Evolutionary conservation across 352 stramenopile genomes (phyloP).

Genomic region (Phytopythium litorale): DNA sequence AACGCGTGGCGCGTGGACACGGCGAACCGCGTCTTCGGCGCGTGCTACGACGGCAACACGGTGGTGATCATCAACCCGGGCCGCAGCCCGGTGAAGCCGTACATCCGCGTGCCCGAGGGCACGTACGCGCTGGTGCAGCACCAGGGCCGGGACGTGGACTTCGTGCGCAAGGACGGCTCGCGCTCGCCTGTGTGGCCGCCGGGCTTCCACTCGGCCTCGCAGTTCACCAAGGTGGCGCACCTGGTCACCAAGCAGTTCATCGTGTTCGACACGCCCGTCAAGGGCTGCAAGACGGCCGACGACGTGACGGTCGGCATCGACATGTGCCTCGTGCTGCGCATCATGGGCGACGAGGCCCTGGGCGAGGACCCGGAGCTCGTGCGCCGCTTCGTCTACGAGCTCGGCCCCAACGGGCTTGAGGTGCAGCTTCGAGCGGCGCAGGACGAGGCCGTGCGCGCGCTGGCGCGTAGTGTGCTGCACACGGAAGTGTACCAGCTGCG

Average conservation of each 20-base stretch:
- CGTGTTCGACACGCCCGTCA: slow-evolving; percentile 85
- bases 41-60: slow-evolving; percentile 79
- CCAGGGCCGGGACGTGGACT: slow-evolving; percentile 76
- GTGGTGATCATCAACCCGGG: slow-evolving; percentile 76
- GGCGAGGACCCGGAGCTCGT: slow-evolving; percentile 83
- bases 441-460: slow-evolving; percentile 72
- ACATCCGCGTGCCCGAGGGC: slow-evolving; percentile 85
- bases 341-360: slow-evolving; percentile 81
- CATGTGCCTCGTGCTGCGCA: slow-evolving; percentile 84
- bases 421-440: slow-evolving; percentile 79
- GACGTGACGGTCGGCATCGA: slow-evolving; percentile 87
- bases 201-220: slow-evolving; percentile 67
- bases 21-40: slow-evolving; percentile 70
- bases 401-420: slow-evolving; percentile 80
- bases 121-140: slow-evolving; percentile 87
- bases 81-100: slow-evolving; percentile 57
- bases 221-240: slow-evolving; percentile 82
- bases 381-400: slow-evolving; percentile 88
- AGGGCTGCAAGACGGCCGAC: slow-evolving; percentile 87
- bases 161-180: slow-evolving; percentile 31
- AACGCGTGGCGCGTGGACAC: slow-evolving; percentile 54
- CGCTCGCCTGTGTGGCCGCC: slow-evolving; percentile 59
- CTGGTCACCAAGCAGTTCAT: slow-evolving; percentile 89
- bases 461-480: slow-evolving; percentile 53
- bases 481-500: too few relatives aligned